Conservation (phyloP, 2,329 filamentous ascomycete genomes). For the Chrysoporthe puriensis region DNA sequence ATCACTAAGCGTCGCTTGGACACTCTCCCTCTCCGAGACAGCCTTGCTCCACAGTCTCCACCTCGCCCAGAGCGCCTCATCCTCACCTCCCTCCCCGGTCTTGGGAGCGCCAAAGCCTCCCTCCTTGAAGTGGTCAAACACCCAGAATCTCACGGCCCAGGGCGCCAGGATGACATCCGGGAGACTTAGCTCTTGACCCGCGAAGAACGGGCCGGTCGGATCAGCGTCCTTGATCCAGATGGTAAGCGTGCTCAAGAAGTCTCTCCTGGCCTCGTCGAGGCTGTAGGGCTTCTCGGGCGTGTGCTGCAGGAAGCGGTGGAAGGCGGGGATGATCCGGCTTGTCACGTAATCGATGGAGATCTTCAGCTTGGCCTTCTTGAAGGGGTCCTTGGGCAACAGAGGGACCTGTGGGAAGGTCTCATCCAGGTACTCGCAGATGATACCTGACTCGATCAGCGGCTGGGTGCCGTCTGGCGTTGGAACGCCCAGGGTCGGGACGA, state of each 20-base stretch:
- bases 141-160: slow-evolving; percentile 70
- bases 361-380: slow-evolving; percentile 63
- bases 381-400: slow-evolving; percentile 63
- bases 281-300: slow-evolving; percentile 50
- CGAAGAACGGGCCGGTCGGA: slow-evolving; percentile 63
- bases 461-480: slow-evolving; percentile 39
- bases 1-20: slow-evolving; percentile 68
- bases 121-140: slow-evolving; percentile 73
- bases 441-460: slow-evolving; percentile 70
- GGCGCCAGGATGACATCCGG: slow-evolving; percentile 72
- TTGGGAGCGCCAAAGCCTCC: slow-evolving; percentile 50
- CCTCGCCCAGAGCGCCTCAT: slow-evolving; percentile 62
- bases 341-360: slow-evolving; percentile 76
- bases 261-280: slow-evolving; percentile 55
- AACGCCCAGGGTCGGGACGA: slow-evolving; percentile 69
- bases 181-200: slow-evolving; percentile 61
- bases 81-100: slow-evolving; percentile 44
- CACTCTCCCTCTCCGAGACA: slow-evolving; percentile 59
- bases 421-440: slow-evolving; percentile 75
- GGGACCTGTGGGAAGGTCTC: slow-evolving; percentile 62
- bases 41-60: slow-evolving; percentile 67
- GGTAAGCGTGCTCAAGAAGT: slow-evolving; percentile 63
- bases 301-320: slow-evolving; percentile 63
- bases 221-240: slow-evolving; percentile 57
- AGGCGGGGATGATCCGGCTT: slow-evolving; percentile 67